Percentiles rank a stretch among this genome's conserved stretches.
Evolutionary conservation across 2,329 filamentous ascomycete species (phyloP).

Genomic region (Endothia cerciana): DNA sequence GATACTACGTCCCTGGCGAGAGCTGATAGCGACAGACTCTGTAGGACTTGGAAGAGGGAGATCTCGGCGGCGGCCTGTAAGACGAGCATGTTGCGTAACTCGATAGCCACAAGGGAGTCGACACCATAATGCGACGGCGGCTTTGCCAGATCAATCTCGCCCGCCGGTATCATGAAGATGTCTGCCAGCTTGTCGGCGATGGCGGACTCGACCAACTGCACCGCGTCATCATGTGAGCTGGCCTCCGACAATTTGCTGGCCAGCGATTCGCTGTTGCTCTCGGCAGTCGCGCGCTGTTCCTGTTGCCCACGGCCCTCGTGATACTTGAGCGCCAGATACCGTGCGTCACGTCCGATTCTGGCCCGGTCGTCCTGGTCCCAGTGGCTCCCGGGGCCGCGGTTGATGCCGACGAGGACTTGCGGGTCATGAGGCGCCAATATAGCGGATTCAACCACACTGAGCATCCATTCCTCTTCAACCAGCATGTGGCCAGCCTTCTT

Average conservation of each 20-base stretch:
- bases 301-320: conserved; percentile 13
- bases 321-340: conserved; percentile 29
- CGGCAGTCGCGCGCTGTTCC: neutral
- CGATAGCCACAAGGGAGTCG: conserved; percentile 39
- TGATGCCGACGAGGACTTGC: conserved; percentile 32
- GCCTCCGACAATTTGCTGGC: conserved; percentile 2
- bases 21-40: too few species aligned
- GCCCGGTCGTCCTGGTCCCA: conserved; percentile 13
- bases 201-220: conserved; percentile 24
- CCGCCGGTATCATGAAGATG: conserved; percentile 33
- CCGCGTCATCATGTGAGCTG: conserved; percentile 23
- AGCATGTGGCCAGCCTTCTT: too few species aligned
- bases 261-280: neutral
- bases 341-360: conserved; percentile 28
- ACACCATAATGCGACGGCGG: conserved; percentile 34
- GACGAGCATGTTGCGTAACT: conserved; percentile 39
- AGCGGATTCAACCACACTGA: too few species aligned
- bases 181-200: conserved; percentile 33
- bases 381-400: conserved; percentile 30
- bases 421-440: neutral
- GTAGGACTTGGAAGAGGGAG: too few species aligned
- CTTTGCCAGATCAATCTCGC: conserved; percentile 33
- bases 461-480: too few species aligned
- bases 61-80: too few species aligned
- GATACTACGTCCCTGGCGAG: too few species aligned